These are phyloP conservation scores for Micractinium sp. DNA, from an alignment of 139 green algal species.

Conservation along the genomic window DNA sequence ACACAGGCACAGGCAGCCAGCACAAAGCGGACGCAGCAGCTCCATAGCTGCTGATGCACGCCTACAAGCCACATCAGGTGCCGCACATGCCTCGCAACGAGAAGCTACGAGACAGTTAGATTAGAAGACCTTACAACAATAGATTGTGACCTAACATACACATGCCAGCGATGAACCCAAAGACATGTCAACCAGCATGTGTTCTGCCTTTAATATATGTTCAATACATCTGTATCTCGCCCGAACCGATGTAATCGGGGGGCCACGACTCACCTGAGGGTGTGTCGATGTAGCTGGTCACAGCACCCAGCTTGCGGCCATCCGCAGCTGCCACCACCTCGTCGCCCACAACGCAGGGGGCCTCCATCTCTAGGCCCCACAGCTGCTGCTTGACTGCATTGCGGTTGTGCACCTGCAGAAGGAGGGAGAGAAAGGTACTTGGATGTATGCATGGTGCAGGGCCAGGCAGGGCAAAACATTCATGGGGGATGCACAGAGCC, in stretches of 20 bases:
- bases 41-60: not conserved
- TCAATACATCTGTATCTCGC: no score
- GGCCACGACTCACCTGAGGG: constrained; percentile 9
- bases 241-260: not conserved
- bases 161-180: not conserved
- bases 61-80: not conserved
- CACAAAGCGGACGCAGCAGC: not conserved
- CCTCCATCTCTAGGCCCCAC: constrained; percentile 64
- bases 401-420: constrained; percentile 52
- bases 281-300: constrained; percentile 51
- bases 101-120: not conserved
- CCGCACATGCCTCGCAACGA: not conserved
- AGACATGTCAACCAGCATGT: not conserved
- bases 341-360: constrained; percentile 40
- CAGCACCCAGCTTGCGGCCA: constrained; percentile 36
- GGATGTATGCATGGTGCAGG: not conserved
- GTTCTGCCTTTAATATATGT: not conserved
- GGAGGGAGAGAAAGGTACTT: not conserved
- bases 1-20: no score
- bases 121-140: no score
- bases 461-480: not conserved
- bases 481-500: no score
- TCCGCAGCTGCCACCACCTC: constrained; percentile 38
- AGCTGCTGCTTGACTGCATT: constrained; percentile 76
- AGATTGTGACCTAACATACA: not conserved